phyloP scores from a whole-genome alignment of 2,329 filamentous ascomycete genomes.

The Fusarium sp. region DNA sequence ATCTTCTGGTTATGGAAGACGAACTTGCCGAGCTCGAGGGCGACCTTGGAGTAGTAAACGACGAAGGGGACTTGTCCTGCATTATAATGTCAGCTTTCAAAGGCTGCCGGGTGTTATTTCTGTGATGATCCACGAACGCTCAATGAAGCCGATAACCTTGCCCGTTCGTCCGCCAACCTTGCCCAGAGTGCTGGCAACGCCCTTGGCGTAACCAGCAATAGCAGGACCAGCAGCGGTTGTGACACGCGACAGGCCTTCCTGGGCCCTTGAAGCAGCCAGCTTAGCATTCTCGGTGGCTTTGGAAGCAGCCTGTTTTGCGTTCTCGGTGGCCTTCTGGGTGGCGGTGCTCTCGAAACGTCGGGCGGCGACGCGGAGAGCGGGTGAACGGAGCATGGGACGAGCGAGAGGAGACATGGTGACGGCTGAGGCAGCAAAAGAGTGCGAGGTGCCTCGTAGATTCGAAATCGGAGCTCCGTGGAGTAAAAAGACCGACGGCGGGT shows the following conservation, averaged over 20 bases:
- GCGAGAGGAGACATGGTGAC: constrained; percentile 48
- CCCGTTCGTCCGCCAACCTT: constrained; percentile 86
- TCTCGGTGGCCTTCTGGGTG: constrained; percentile 55
- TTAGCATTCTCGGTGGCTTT: constrained; percentile 40
- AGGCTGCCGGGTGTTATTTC: not conserved
- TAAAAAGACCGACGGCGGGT: constrained; percentile 38
- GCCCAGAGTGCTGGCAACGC: constrained; percentile 70
- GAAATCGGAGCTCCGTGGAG: constrained; percentile 41
- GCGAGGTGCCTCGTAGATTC: constrained; percentile 37
- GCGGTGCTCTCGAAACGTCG: constrained; percentile 70
- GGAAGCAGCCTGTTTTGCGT: constrained; percentile 52
- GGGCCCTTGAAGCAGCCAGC: constrained; percentile 68
- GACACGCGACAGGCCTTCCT: constrained; percentile 83
- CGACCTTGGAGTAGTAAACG: constrained; percentile 91
- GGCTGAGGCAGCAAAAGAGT: constrained; percentile 38
- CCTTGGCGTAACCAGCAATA: constrained; percentile 73
- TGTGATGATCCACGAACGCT: constrained; percentile 71
- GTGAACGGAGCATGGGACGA: constrained; percentile 57
- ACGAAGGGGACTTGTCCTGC: constrained; percentile 85
- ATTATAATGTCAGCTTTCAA: constrained; percentile 18
- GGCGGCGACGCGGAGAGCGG: constrained; percentile 56
- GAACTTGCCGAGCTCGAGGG: constrained; percentile 85
- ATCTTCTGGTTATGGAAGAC: constrained; percentile 90
- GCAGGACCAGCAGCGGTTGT: constrained; percentile 81
- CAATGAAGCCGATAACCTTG: constrained; percentile 77